These are phyloP conservation scores for Kregervanrija fluxuum DNA, from an alignment of 805 yeast species.

Conservation along the genomic window DNA sequence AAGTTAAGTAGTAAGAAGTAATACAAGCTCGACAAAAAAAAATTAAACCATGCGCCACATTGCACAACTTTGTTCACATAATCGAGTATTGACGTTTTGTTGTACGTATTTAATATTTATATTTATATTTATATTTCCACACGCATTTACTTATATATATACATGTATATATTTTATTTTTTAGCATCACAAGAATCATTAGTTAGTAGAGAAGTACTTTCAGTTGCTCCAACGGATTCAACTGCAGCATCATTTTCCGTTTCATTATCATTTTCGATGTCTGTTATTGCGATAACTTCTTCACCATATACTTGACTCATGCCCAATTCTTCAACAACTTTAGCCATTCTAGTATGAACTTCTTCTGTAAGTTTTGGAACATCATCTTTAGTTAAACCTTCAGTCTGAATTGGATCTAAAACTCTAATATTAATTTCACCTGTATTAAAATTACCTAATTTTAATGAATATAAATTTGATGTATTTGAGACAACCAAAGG, in stretches of 20 bases:
- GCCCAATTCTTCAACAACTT: slow-evolving; percentile 34
- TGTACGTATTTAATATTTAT: too few relatives aligned
- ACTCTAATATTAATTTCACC: slow-evolving; percentile 79
- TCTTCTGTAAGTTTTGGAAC: slow-evolving; percentile 51
- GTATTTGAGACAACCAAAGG: slow-evolving; percentile 89
- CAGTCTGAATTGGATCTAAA: slow-evolving; percentile 72
- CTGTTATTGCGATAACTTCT: background rate
- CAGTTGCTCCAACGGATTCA: background rate
- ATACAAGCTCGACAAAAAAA: too few relatives aligned
- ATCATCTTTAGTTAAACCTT: slow-evolving; percentile 62
- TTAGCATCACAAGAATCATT: too few relatives aligned
- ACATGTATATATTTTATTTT: too few relatives aligned
- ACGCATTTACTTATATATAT: too few relatives aligned
- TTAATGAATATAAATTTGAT: slow-evolving; percentile 59
- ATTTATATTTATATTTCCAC: too few relatives aligned
- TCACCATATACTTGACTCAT: slow-evolving; percentile 30
- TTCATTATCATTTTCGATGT: background rate
- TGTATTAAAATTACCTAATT: slow-evolving; percentile 54
- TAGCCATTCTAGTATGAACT: slow-evolving; percentile 54
- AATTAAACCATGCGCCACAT: too few relatives aligned
- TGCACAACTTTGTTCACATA: too few relatives aligned
- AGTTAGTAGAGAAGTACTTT: slow-evolving; percentile 4
- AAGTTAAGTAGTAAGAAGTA: too few relatives aligned
- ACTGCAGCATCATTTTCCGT: slow-evolving; percentile 3
- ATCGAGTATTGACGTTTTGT: too few relatives aligned